Percentiles rank a stretch among this genome's conserved stretches.
These are phyloP conservation scores for Penicillium canariense DNA, from an alignment of 495 filamentous ascomycete species.

Conservation along the genomic window DNA sequence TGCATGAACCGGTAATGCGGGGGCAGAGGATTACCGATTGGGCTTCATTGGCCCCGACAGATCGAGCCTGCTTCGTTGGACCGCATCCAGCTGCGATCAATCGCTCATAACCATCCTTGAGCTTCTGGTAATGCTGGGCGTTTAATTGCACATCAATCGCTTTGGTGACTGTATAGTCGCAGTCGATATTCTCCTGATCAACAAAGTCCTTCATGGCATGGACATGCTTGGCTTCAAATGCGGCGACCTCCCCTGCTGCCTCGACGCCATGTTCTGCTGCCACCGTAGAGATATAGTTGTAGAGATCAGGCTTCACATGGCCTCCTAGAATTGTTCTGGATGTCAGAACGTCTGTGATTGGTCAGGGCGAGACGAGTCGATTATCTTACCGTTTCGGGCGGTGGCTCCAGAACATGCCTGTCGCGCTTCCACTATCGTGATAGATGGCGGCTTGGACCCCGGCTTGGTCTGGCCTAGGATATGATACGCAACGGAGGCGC, in stretches of 20 bases:
- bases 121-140: constrained; percentile 14
- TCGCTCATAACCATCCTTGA: constrained; percentile 24
- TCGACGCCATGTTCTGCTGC: constrained; percentile 29
- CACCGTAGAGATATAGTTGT: constrained; percentile 24
- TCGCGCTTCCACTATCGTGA: constrained; percentile 77
- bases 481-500: constrained; percentile 62
- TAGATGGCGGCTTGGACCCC: constrained; percentile 31
- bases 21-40: constrained; percentile 15
- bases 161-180: constrained; percentile 29
- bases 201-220: constrained; percentile 25
- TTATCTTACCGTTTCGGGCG: constrained; percentile 50
- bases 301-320: constrained; percentile 39
- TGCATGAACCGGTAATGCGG: neutral
- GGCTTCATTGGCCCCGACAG: constrained; percentile 16
- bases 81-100: constrained; percentile 21
- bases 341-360: neutral
- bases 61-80: constrained; percentile 16
- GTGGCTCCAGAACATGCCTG: constrained; percentile 84
- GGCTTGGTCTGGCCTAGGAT: constrained; percentile 46
- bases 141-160: constrained; percentile 31
- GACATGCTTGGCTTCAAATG: constrained; percentile 34
- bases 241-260: constrained; percentile 33
- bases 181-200: constrained; percentile 31
- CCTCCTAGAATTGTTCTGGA: constrained; percentile 23
- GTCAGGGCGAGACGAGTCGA: neutral